Base-by-base conservation (phyloP, 495 filamentous ascomycete species). In the Recurvomyces mirabilis region DNA sequence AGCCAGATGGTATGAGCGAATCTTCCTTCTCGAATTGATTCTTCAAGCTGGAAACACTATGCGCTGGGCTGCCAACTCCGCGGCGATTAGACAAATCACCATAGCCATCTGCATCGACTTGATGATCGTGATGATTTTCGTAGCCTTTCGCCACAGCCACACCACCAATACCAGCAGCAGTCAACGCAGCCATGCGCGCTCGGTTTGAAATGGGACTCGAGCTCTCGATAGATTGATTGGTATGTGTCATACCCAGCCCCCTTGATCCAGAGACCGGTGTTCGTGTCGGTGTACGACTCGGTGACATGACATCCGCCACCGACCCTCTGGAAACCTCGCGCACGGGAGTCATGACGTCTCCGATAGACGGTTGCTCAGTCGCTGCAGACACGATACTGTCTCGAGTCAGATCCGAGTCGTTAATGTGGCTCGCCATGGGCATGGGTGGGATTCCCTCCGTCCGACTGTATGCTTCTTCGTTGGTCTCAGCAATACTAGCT, bases 371-470 rank as follows among this genome's bases (percentile, higher is more conserved):
- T 49, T 80, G 63, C 50, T 80, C 83, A 0, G 84, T 87, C 19
- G 81, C 76, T 28, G 84, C 80, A 4, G 91, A 88, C 10, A 93
- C 68, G 44, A 98, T 83, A 0, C 93, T 96, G 26, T 82, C 79
- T 57, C 91, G 73, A 2, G 91, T 96, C 37, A 94, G 59, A 20
- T 94, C 87, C 0, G 87, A 93, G 23, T 82, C 74, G 36, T 81
- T 73, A 21, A 93, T 73, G 32, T 84, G 84, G 60, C 87, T 93
- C 58, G 77, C 77, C 57, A 93, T 71, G 2, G 87, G 88, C 79
- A 94, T 82, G 1, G 81, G 83, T 11, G 86, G 77, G n/a, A 56
- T 63, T 54, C 40, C 63, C 63, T 81, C 63, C 65, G 68, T 67
- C 65, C 32, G 34, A 21, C 38, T 24, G 21, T 42, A 45, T 6